Evolutionary conservation across 768 basidiomycete genomes (phyloP), one percentile per base, ranked within the genome.

Genomic region (Lactarius akahatsu): DNA sequence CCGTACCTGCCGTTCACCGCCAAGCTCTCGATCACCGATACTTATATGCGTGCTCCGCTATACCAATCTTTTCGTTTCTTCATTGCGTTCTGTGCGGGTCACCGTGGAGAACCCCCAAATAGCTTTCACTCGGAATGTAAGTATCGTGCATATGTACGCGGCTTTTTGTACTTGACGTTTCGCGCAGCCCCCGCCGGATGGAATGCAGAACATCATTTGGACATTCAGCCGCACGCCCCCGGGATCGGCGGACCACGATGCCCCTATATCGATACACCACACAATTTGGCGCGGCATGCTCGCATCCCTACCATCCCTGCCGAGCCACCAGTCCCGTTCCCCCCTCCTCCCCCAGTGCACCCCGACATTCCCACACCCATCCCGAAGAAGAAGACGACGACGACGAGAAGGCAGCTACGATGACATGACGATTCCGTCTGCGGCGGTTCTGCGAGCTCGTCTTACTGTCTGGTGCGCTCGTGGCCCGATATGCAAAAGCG

Each of bases 201-300:
- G 74, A 5, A 76, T 68, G 32, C 81, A 81, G 69, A 62, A 73
- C 10, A 70, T 90, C 64, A 88, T 92, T 56, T 90, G 79, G 75
- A 89, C 88, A 4, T 86, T 83, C 70, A 81, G 85, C 16, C 76
- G 72, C 5, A 75, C 72, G 1, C 79, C 80, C 28, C 89, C 89
- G 8, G 74, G 72, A 26, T 74, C 79, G 0, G 79, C 80, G 1
- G 36, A 13, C 0, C 69, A 66, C 0, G 77, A 82, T 67, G 86
- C 88, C 0, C 70, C 71, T 2, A 71, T 90, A 23, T 41, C 68
- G 20, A 78, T 83, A 69, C 88, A 90, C 72, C 26, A 75, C n/a
- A 78, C 79, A 32, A 74, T 72, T 23, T 84, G 85, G 4, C 67
- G 72, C 5, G 68, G 79, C 23, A 70, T 62, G 13, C 75, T 90